These are phyloP conservation scores for Epichloe sibirici DNA, from an alignment of 2,329 filamentous ascomycete species.

Conservation along the genomic window DNA sequence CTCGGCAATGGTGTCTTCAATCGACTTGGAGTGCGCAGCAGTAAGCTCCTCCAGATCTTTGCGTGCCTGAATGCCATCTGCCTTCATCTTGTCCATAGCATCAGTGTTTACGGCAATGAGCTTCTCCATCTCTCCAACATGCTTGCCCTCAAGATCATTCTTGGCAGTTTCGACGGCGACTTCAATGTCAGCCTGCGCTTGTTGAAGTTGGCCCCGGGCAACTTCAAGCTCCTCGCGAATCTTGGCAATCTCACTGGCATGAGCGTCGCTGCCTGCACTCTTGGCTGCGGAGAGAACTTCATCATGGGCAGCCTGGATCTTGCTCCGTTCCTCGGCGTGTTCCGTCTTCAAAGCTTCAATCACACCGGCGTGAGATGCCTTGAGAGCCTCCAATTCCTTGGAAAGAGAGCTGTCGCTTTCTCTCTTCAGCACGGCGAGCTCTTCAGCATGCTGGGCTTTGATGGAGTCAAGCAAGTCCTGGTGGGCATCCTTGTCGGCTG, in stretches of 20 bases:
- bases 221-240: conserved; percentile 21
- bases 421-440: conserved; percentile 31
- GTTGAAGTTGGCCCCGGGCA: conserved; percentile 33
- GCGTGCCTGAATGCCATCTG: conserved; percentile 24
- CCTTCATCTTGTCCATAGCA: conserved; percentile 27
- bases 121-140: conserved; percentile 36
- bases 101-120: conserved; percentile 30
- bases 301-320: conserved; percentile 17
- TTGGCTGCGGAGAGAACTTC: conserved; percentile 19
- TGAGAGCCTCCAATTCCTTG: conserved; percentile 29
- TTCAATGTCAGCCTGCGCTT: conserved; percentile 29
- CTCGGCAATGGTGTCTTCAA: conserved; percentile 29
- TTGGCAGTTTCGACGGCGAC: conserved; percentile 33
- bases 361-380: conserved; percentile 30
- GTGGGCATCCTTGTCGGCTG: conserved; percentile 36
- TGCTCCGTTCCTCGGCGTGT: conserved; percentile 25
- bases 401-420: conserved; percentile 28
- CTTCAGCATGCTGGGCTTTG: conserved; percentile 40
- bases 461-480: conserved; percentile 40
- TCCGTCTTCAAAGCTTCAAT: conserved; percentile 31
- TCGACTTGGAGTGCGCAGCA: conserved; percentile 23
- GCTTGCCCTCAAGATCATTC: conserved; percentile 31
- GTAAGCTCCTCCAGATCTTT: conserved; percentile 33
- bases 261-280: conserved; percentile 16
- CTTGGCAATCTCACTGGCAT: conserved; percentile 20